These are phyloP conservation scores for Wickerhamiella kurtzmanii DNA, from an alignment of 805 yeast species.

Conservation along the genomic window DNA sequence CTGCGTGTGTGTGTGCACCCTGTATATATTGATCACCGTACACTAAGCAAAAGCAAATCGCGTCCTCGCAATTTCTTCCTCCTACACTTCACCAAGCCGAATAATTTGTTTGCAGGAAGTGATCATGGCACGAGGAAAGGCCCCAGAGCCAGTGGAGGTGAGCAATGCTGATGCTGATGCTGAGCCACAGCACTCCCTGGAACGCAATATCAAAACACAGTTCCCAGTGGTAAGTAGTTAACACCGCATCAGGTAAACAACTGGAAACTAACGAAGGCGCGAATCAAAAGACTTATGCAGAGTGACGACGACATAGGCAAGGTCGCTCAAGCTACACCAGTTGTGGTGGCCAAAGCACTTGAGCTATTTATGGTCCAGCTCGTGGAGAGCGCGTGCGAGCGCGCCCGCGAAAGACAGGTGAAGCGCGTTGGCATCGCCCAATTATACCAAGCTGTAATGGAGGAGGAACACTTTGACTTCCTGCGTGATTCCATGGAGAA, in stretches of 20 bases:
- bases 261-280: constrained; percentile 33
- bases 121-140: background rate
- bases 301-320: constrained; percentile 97
- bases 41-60: background rate
- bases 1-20: background rate
- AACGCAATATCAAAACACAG: constrained; percentile 28
- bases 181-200: constrained; percentile 2
- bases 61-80: background rate
- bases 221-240: constrained; percentile 28
- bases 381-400: constrained; percentile 68
- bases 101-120: background rate
- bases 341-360: constrained; percentile 90
- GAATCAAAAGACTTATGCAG: constrained; percentile 94
- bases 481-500: constrained; percentile 61
- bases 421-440: constrained; percentile 75
- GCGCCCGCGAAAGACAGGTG: constrained; percentile 61
- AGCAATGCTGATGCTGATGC: background rate
- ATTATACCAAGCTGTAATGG: constrained; percentile 67
- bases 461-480: constrained; percentile 87
- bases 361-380: constrained; percentile 84
- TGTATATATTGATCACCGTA: background rate
- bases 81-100: background rate
- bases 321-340: constrained; percentile 97
- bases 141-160: background rate
- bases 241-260: background rate